Evolutionary conservation across 768 basidiomycete genomes (phyloP), one percentile per base, ranked within the genome.

Genomic region (Leccinum imitatum): DNA sequence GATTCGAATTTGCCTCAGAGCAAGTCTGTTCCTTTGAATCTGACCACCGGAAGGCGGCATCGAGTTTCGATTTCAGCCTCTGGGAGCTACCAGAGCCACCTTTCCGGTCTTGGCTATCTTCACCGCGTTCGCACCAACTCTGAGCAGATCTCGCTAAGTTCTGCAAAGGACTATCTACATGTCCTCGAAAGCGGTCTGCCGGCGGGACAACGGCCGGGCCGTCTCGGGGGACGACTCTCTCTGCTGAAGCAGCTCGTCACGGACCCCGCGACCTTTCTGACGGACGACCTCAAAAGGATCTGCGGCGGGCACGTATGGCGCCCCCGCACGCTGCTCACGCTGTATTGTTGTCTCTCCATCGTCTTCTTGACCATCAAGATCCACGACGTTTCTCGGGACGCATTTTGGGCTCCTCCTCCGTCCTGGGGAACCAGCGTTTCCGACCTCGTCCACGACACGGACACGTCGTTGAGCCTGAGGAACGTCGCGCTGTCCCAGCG

Each of bases 81-180:
- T 30, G 76, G 77, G 50, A 80, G 78, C 60, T 75, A 81, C 59
- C 80, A 81, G 57, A 79, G 77, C 53, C 77, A 80, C 65, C 71
- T 81, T 35, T 33, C 33, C 33, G 33, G 33, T 13, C 33, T 33
- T 33, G 78, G 77, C 21, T 76, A 79, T 15, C 71, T 77, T 35
- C 78, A 81, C 57, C 81, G 81, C 63, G 69, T 64, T 35, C 69
- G 62, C 52, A 70, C 64, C n/a, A 50, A 64, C 50, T 72, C 70
- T 13, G 69, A 65, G 19, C 70, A 67, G 35, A 61, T 65, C 19
- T 31, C 64, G 52, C 56, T 66, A 25, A 53, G 54, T 6, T 52
- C 54, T 2, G 54, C 51, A 11, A 58, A 66, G 51, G 62, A 63
- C 37, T 52, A 64, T 53, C 50, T 66, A 3, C 61, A 64, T 21